Percentiles rank a stretch among this genome's conserved stretches.
Conservation (phyloP, 345 rosid species). For the Pelargonium nanum region DNA sequence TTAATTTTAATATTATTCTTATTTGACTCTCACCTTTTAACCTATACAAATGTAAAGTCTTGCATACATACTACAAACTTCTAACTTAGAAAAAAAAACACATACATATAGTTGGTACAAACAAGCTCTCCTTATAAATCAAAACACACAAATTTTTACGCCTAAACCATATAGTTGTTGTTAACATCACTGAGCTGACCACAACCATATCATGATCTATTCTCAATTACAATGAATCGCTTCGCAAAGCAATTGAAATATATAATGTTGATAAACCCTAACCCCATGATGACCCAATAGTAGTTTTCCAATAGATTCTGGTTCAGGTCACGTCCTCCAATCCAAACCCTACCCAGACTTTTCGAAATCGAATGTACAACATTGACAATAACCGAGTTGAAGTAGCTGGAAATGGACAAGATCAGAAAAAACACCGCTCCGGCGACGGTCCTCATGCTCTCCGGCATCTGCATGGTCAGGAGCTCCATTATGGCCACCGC, state of each 20-base stretch:
- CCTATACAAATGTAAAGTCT: no score
- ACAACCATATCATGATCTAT: not conserved
- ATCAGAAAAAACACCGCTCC: conserved; percentile 66
- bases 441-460: conserved; percentile 60
- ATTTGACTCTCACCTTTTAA: no score
- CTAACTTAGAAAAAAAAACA: no score
- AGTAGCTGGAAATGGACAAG: conserved; percentile 41
- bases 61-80: no score
- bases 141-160: no score
- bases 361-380: conserved; percentile 18
- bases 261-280: not conserved
- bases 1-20: no score
- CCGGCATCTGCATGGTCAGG: conserved; percentile 55
- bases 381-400: conserved; percentile 36
- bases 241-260: not conserved
- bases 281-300: not conserved
- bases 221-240: not conserved
- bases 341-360: not conserved
- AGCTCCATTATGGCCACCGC: conserved; percentile 63
- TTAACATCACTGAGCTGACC: no score
- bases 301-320: not conserved
- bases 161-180: no score
- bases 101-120: no score
- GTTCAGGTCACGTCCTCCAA: not conserved
- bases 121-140: no score